Conservation (phyloP, 257 asterid species). For the Solanum tarapatanum region DNA sequence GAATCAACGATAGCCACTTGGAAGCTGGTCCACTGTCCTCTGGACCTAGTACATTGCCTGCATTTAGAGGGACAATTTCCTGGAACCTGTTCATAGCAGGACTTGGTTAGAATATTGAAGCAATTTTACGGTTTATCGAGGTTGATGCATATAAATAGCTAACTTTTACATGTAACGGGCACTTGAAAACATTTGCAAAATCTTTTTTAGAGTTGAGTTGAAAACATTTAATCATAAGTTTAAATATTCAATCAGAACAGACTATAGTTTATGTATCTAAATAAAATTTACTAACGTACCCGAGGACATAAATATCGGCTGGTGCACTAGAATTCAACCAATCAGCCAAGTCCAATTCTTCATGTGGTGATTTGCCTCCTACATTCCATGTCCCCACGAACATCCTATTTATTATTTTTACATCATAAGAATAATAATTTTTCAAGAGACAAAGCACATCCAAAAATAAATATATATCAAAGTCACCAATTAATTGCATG, state of each 20-base stretch:
- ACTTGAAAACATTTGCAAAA: no score
- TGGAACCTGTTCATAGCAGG: conserved; percentile 45
- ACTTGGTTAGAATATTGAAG: not conserved
- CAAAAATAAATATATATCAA: not conserved
- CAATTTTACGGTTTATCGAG: not conserved
- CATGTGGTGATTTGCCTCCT: conserved; percentile 75
- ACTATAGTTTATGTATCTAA: not conserved
- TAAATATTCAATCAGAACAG: rapidly evolving
- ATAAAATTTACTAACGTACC: conserved; percentile 35
- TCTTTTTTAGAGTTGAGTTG: not conserved
- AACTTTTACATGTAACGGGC: not conserved
- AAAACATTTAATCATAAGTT: not conserved
- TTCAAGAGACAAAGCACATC: not conserved
- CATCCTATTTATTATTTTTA: conserved; percentile 31
- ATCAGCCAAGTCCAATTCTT: conserved; percentile 38
- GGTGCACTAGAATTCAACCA: conserved; percentile 52
- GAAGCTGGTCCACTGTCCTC: conserved; percentile 61
- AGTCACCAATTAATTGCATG: not conserved
- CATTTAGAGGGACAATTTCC: conserved; percentile 81
- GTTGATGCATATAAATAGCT: not conserved
- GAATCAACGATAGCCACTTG: conserved; percentile 60
- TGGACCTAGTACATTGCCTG: conserved; percentile 70
- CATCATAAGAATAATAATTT: not conserved
- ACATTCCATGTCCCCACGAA: conserved; percentile 97
- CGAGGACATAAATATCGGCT: conserved; percentile 75